Evolutionary conservation across 31 red algal species (phyloP).

Genomic region (Odonthalia washingtoniensis): DNA sequence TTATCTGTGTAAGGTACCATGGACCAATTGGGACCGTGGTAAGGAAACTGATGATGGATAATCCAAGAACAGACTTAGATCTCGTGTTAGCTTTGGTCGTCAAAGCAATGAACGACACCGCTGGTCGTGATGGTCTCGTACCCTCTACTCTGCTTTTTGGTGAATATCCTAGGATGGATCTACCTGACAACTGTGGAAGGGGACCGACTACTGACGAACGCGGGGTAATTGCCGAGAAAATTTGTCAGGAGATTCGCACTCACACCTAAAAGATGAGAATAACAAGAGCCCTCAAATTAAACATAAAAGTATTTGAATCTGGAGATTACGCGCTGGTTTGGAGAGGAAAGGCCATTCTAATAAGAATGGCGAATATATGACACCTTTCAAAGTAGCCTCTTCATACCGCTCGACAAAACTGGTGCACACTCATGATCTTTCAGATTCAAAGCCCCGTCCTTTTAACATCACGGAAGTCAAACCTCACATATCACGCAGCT

Average conservation of each 20-base stretch:
- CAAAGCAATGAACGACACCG: conserved; percentile 45
- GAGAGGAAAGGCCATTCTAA: background rate
- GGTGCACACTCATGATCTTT: too few species aligned
- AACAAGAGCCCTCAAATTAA: background rate
- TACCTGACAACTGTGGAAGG: background rate
- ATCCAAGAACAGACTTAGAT: background rate
- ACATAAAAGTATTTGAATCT: background rate
- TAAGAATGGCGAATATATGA: background rate
- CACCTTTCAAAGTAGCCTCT: too few species aligned
- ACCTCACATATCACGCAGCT: too few species aligned
- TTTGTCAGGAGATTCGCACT: background rate
- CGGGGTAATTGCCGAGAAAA: too few species aligned
- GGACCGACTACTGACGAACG: too few species aligned
- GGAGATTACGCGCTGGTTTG: conserved; percentile 12
- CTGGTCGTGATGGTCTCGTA: conserved; percentile 13
- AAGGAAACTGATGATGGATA: too few species aligned
- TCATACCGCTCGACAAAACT: too few species aligned
- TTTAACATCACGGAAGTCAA: too few species aligned
- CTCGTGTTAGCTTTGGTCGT: background rate
- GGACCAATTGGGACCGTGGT: background rate
- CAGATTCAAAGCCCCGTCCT: too few species aligned
- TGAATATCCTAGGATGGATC: conserved; percentile 14
- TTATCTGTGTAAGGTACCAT: conserved; percentile 45
- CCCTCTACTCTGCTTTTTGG: conserved; percentile 31
- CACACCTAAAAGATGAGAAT: background rate